Percentiles rank a stretch among this genome's conserved stretches.
Conservation (phyloP, 441 rosid genomes). For the Sinapis alba region DNA sequence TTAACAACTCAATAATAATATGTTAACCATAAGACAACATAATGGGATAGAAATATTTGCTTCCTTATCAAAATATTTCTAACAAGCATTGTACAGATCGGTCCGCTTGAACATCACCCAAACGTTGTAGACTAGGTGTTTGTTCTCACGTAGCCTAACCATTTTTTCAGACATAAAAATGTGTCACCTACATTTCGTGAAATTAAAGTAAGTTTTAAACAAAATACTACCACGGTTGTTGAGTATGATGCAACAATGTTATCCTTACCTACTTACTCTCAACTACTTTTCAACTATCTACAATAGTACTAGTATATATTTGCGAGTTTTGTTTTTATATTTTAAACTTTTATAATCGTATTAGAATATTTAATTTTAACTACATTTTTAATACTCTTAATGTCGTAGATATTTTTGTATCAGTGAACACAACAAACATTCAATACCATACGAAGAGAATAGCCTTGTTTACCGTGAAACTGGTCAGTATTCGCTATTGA, state of each 20-base stretch:
- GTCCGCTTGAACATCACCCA: background rate
- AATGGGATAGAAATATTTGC: no score
- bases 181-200: slow-evolving; percentile 2
- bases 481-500: background rate
- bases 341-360: background rate
- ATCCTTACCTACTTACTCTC: background rate
- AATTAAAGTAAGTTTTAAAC: background rate
- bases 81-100: no score
- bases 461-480: slow-evolving; percentile 28
- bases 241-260: background rate
- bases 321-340: background rate
- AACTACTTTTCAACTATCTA: background rate
- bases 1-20: no score
- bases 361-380: background rate
- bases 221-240: slow-evolving; percentile 10
- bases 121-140: background rate
- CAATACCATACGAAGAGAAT: slow-evolving; percentile 24
- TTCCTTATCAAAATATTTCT: no score
- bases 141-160: slow-evolving; percentile 19
- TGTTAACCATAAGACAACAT: no score
- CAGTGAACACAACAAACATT: slow-evolving; percentile 33
- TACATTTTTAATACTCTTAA: background rate
- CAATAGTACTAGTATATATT: background rate
- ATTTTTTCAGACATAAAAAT: background rate
- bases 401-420: background rate